phyloP scores from a whole-genome alignment of 1,139 yeast species.

The Geotrichum cucujoidarum region DNA sequence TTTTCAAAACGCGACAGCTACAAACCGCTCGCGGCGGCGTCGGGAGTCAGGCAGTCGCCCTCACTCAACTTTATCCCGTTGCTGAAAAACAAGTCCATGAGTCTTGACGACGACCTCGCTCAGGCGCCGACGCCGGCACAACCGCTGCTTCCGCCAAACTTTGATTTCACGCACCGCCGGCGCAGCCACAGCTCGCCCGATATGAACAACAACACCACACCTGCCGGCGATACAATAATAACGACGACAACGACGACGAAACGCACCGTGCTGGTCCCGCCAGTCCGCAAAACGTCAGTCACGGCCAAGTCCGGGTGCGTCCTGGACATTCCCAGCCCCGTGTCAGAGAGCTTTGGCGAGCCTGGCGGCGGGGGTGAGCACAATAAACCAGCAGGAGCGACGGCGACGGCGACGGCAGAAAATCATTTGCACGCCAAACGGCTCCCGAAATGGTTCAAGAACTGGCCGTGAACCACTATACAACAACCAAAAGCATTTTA shows the following conservation, averaged over 20 bases:
- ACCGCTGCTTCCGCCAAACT: not conserved
- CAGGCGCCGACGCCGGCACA: not conserved
- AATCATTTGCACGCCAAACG: not conserved
- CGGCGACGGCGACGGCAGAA: too few relatives aligned
- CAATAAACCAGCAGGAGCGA: too few relatives aligned
- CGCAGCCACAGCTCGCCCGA: not conserved
- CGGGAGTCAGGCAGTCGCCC: too few relatives aligned
- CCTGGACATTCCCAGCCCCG: not conserved
- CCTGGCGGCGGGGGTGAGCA: not conserved
- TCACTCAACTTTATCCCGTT: too few relatives aligned
- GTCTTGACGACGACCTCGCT: too few relatives aligned
- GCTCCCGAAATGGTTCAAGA: slow-evolving; percentile 12
- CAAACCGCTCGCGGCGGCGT: too few relatives aligned
- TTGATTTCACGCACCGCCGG: not conserved
- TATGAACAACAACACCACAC: too few relatives aligned
- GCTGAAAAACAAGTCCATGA: too few relatives aligned
- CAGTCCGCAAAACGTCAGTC: not conserved
- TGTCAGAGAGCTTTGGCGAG: not conserved
- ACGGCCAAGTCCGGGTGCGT: not conserved
- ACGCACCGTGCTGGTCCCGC: too few relatives aligned
- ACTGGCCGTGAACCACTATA: slow-evolving; percentile 5
- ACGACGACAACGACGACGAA: too few relatives aligned
- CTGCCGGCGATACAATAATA: too few relatives aligned
- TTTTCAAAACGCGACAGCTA: too few relatives aligned
- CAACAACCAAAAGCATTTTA: not conserved